Conservation (phyloP, 1,284 basidiomycete genomes). For the Sparassis latifolia region DNA sequence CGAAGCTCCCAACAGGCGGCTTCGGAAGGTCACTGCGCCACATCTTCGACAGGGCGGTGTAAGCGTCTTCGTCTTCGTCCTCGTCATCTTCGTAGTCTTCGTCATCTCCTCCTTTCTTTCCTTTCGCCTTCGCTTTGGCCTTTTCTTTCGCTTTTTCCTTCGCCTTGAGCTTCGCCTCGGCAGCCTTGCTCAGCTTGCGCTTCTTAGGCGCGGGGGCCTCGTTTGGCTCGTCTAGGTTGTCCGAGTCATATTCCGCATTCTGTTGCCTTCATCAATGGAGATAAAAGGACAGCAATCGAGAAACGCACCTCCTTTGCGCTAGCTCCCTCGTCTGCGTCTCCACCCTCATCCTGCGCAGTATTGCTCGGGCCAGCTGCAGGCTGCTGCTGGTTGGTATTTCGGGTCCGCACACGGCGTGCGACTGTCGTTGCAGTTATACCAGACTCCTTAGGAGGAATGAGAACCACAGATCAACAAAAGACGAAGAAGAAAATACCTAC, state of each 20-base stretch:
- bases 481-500: slow-evolving; percentile 36
- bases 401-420: slow-evolving; percentile 49
- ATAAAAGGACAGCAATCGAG: neutral
- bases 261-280: slow-evolving; percentile 28
- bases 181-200: slow-evolving; percentile 35
- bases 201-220: slow-evolving; percentile 37
- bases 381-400: slow-evolving; percentile 24
- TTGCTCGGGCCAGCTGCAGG: slow-evolving; percentile 46
- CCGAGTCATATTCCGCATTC: slow-evolving; percentile 52
- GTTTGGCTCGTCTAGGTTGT: slow-evolving; percentile 62
- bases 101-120: slow-evolving; percentile 38
- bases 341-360: slow-evolving; percentile 14
- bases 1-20: slow-evolving; percentile 75
- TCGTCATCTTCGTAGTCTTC: slow-evolving; percentile 40
- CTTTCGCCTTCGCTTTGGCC: slow-evolving; percentile 34
- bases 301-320: slow-evolving; percentile 16
- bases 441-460: slow-evolving; percentile 46
- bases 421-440: slow-evolving; percentile 72
- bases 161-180: slow-evolving; percentile 32
- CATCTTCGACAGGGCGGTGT: slow-evolving; percentile 55
- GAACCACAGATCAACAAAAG: neutral
- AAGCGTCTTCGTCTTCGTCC: slow-evolving; percentile 40
- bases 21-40: slow-evolving; percentile 41
- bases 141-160: slow-evolving; percentile 37
- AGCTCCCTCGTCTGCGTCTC: slow-evolving; percentile 30